These are phyloP conservation scores for Hypoxylon sp. DNA, from an alignment of 2,329 filamentous ascomycete genomes.

Conservation along the genomic window DNA sequence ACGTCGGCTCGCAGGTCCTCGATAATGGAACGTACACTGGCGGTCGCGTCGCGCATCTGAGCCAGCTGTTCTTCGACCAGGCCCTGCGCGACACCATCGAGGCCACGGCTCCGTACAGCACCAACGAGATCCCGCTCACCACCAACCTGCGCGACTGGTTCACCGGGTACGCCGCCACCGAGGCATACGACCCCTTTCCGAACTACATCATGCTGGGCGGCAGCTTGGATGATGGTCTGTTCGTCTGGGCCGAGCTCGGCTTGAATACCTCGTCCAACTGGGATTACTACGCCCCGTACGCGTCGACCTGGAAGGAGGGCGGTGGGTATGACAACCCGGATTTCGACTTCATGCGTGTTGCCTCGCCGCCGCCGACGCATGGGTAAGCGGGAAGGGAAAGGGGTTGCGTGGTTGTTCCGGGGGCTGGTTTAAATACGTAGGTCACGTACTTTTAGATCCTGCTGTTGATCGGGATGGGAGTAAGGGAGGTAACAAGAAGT, in stretches of 20 bases:
- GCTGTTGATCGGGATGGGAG: too few relatives aligned
- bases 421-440: too few relatives aligned
- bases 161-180: conserved; percentile 45
- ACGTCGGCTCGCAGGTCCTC: conserved; percentile 47
- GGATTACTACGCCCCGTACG: conserved; percentile 43
- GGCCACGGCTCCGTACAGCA: conserved; percentile 49
- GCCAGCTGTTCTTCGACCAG: conserved; percentile 55
- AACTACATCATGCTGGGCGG: conserved; percentile 53
- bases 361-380: conserved; percentile 41
- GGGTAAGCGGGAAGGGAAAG: conserved; percentile 23
- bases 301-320: conserved; percentile 44
- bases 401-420: neutral
- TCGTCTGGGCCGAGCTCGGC: conserved; percentile 45
- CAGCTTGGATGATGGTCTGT: conserved; percentile 37
- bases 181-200: conserved; percentile 57
- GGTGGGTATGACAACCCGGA: conserved; percentile 45
- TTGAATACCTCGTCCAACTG: conserved; percentile 44
- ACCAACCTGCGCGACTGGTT: conserved; percentile 43
- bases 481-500: neutral
- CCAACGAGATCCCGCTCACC: conserved; percentile 47
- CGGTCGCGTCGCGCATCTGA: conserved; percentile 52
- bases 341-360: conserved; percentile 41
- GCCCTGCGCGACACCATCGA: conserved; percentile 50
- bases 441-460: neutral
- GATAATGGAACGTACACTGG: conserved; percentile 51